phyloP scores from a whole-genome alignment of 805 yeast genomes.

The Hanseniaspora nectarophila region DNA sequence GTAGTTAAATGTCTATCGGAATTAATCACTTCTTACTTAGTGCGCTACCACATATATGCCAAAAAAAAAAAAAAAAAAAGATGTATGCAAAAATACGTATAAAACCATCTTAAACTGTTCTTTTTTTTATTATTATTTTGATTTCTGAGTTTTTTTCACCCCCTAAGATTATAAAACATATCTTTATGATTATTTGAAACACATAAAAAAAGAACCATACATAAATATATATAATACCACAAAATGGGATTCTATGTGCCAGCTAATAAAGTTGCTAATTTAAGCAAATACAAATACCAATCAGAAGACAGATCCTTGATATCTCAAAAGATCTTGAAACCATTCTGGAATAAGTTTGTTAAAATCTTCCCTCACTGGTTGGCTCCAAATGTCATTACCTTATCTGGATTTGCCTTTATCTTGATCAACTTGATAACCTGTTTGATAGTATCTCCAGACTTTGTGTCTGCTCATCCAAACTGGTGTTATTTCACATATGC shows the following conservation, averaged over 20 bases:
- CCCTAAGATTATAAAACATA: no score
- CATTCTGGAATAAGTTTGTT: slow-evolving; percentile 69
- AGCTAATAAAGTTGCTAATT: slow-evolving; percentile 37
- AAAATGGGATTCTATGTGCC: slow-evolving; percentile 68
- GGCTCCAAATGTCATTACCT: slow-evolving; percentile 88
- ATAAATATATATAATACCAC: not conserved
- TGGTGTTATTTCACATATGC: slow-evolving; percentile 75
- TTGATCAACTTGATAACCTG: slow-evolving; percentile 51
- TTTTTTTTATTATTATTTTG: no score
- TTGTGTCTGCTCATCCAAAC: slow-evolving; percentile 47
- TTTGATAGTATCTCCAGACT: slow-evolving; percentile 59
- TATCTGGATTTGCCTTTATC: slow-evolving; percentile 65
- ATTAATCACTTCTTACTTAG: not conserved
- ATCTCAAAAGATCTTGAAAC: slow-evolving; percentile 64
- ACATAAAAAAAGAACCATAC: not conserved
- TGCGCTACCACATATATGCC: not conserved
- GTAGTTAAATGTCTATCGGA: slow-evolving; percentile 17
- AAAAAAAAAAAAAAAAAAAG: no score
- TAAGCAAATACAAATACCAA: slow-evolving; percentile 47
- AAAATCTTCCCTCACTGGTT: slow-evolving; percentile 66
- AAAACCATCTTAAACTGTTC: no score
- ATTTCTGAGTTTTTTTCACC: no score
- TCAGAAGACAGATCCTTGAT: slow-evolving; percentile 72
- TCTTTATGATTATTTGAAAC: no score
- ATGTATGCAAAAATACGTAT: no score